Base-by-base conservation (phyloP, 1,284 basidiomycete species). In the Serendipita sp. region DNA sequence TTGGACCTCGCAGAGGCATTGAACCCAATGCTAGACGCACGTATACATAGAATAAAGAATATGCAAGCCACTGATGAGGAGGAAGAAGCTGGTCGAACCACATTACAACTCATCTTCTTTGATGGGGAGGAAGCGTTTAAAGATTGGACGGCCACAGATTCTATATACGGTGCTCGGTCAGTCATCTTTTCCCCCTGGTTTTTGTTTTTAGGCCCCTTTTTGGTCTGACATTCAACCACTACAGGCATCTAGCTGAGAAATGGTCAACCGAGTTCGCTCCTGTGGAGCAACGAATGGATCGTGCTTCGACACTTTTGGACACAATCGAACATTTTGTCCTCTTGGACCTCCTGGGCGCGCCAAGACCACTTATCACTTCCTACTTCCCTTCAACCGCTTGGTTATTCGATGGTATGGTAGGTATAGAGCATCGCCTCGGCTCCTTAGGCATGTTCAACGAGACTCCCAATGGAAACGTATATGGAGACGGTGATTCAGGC, bases 81-180 rank as follows among this genome's bases (percentile, higher is more conserved):
- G 38, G 26, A 58, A 30, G 87, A 91, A 64, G 78, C 87, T 26
- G 81, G 80, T 0, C 85, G 87, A 65, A 91, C 87, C 5, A 95
- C 95, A 0, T 73, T 99, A 13, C 93, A 98, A 72, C 77, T 99
- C n/a, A 78, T 99, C 22, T 96, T 99, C 71, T 94, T 99, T 66
- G 97, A 99, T 69, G 96, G 96, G 2, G 96, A 99, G 73, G 96
- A 99, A 73, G 96, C 96, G 0, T 98, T 94, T 73, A 78, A 84
- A 41, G 77, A 82, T 43, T 99, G 96, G 96, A 92, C 93, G 1
- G 79, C 79, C 41, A 83, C 80, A 0, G 96, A 99, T 73, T 94
- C 91, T 1, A 85, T 94, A 58, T 99, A 99, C 71, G 96, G 96
- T 26, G 87, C 93, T 45, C 83, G 88, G 90, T 91, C 69, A 17